Evolutionary conservation across 371 early-diverging fungal genomes (phyloP).

Genomic region (Mortierella sp.): DNA sequence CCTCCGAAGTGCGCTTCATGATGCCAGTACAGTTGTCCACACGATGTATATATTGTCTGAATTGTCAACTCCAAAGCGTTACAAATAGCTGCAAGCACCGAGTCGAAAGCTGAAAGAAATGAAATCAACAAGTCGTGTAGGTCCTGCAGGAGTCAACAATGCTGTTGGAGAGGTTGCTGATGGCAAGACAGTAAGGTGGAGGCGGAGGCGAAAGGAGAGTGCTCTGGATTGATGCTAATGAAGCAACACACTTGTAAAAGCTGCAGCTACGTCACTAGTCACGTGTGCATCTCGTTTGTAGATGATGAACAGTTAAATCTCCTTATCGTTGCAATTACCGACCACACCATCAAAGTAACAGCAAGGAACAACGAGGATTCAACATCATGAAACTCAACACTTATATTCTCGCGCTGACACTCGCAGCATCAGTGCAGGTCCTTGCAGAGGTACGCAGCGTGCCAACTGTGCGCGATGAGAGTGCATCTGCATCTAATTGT

Average conservation of each 20-base stretch:
- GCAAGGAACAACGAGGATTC: not conserved
- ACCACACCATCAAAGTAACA: not conserved
- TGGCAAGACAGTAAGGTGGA: not conserved
- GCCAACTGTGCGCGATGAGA: not conserved
- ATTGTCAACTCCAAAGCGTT: no score
- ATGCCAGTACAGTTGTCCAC: not conserved
- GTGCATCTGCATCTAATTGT: no score
- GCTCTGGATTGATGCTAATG: not conserved
- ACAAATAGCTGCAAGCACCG: no score
- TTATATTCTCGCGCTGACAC: constrained; percentile 37
- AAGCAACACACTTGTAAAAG: not conserved
- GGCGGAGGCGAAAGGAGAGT: not conserved
- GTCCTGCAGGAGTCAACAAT: not conserved
- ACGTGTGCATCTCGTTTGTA: not conserved
- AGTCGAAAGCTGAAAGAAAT: no score
- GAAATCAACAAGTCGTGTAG: no score
- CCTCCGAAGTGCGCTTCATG: constrained; percentile 34
- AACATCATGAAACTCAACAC: constrained; percentile 39
- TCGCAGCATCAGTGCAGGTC: constrained; percentile 45
- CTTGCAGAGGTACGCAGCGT: constrained; percentile 43
- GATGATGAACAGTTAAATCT: not conserved
- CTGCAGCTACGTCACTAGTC: not conserved
- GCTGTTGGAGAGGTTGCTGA: not conserved
- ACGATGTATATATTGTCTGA: no score
- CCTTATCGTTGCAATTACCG: not conserved